Conservation (phyloP, 225 moss, liverwort and hornwort species). For the Antitrichia curtipendula region DNA sequence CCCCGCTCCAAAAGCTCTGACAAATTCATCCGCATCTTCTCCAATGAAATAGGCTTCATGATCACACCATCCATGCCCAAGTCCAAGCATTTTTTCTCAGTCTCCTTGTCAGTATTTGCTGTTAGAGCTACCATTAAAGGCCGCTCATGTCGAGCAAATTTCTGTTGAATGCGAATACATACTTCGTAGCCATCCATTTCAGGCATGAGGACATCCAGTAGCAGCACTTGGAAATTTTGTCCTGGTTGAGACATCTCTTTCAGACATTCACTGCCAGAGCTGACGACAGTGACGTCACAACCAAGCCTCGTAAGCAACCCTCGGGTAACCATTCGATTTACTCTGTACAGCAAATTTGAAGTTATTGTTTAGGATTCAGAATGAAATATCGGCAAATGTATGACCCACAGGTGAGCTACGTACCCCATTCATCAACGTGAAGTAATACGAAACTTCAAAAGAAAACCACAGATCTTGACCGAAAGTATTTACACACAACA, state of each 20-base stretch:
- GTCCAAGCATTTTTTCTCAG: constrained; percentile 32
- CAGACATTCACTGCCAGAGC: constrained; percentile 60
- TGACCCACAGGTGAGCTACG: neutral
- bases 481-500: neutral
- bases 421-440: neutral
- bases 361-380: neutral
- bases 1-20: constrained; percentile 53
- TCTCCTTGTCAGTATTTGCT: constrained; percentile 48
- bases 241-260: constrained; percentile 46
- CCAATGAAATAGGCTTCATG: constrained; percentile 58
- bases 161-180: constrained; percentile 52
- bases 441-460: neutral
- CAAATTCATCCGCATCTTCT: constrained; percentile 53
- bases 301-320: constrained; percentile 59
- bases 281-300: constrained; percentile 59
- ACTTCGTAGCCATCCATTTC: constrained; percentile 75
- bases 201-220: constrained; percentile 61
- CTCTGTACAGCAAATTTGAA: constrained; percentile 12
- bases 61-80: constrained; percentile 61
- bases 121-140: constrained; percentile 56
- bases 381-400: neutral
- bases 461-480: neutral
- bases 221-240: constrained; percentile 42
- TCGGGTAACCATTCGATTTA: constrained; percentile 66
- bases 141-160: constrained; percentile 55